A percentile compares a stretch with the other conserved stretches of the same genome.
Conservation (phyloP, 148 eudicot genomes). For the Vaccinium darrowii region DNA sequence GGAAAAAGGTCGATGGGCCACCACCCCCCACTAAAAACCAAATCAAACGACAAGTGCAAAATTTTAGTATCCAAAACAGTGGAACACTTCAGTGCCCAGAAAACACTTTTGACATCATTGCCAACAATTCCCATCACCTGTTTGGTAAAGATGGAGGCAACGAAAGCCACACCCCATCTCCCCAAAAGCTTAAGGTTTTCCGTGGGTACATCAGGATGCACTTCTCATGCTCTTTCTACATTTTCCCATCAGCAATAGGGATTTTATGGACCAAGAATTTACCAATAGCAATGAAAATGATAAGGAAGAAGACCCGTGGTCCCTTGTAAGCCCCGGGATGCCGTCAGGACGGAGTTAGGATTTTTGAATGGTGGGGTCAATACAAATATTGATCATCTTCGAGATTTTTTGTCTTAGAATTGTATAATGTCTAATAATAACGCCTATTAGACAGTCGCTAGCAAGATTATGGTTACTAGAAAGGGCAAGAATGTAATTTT, state of each 20-base stretch:
- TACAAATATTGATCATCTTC: too few species aligned
- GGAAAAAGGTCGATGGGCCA: neutral
- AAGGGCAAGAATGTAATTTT: too few species aligned
- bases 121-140: conserved; percentile 14
- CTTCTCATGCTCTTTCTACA: neutral
- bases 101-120: neutral
- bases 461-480: too few species aligned
- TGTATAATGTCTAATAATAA: too few species aligned
- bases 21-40: conserved; percentile 14
- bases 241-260: neutral
- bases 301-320: neutral
- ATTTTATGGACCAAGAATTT: neutral
- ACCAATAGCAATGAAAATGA: neutral
- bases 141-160: neutral
- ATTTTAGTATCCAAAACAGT: neutral
- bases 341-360: too few species aligned
- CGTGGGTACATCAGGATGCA: neutral
- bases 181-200: conserved; percentile 1
- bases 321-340: too few species aligned
- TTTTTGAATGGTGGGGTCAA: too few species aligned
- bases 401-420: too few species aligned
- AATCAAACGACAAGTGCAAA: conserved; percentile 17
- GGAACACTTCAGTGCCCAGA: neutral
- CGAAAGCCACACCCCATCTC: neutral
- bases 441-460: too few species aligned